Conservation (phyloP, 768 basidiomycete genomes). For the Pisolithus orientalis region DNA sequence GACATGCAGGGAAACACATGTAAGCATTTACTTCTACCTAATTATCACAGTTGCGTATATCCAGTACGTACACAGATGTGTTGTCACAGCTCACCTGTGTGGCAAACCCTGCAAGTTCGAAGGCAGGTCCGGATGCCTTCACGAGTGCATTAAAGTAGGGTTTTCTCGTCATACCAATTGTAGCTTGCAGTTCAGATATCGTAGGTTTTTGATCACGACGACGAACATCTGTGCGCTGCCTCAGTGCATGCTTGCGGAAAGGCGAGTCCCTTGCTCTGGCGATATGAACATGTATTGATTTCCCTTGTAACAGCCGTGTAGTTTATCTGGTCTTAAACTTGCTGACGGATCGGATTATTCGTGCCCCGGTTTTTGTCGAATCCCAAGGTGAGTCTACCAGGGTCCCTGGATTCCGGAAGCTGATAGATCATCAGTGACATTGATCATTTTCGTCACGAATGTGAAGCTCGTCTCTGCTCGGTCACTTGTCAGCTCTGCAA, state of each 20-base stretch:
- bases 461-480: conserved; percentile 44
- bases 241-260: conserved; percentile 44
- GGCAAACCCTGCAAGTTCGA: conserved; percentile 32
- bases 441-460: conserved; percentile 38
- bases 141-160: conserved; percentile 43
- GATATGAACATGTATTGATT: neutral
- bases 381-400: conserved; percentile 28
- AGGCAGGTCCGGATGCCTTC: conserved; percentile 41
- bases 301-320: conserved; percentile 31
- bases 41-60: neutral
- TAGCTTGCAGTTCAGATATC: neutral
- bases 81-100: conserved; percentile 32
- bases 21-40: conserved; percentile 17
- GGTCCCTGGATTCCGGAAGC: neutral
- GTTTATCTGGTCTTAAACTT: conserved; percentile 21
- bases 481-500: conserved; percentile 44
- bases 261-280: conserved; percentile 22
- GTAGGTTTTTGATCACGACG: conserved; percentile 37
- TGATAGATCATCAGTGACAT: conserved; percentile 29
- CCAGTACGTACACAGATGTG: conserved; percentile 33
- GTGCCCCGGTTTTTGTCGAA: conserved; percentile 35
- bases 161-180: neutral
- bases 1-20: conserved; percentile 46
- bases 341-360: conserved; percentile 22
- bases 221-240: conserved; percentile 44